Conservation (phyloP, 495 filamentous ascomycete genomes). For the Barbatosphaeria neglecta region DNA sequence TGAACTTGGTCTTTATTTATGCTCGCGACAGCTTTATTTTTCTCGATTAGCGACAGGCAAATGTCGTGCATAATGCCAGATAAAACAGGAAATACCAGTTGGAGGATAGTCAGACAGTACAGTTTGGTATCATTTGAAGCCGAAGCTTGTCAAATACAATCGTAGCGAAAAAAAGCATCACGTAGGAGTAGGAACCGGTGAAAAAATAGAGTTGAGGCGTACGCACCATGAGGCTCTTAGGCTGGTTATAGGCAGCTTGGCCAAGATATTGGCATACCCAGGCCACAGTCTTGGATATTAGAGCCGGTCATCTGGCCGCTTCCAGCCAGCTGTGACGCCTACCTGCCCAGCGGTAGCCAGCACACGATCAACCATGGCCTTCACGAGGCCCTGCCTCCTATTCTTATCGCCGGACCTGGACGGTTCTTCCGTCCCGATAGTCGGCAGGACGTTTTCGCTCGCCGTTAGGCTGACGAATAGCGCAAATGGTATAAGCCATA, state of each 20-base stretch:
- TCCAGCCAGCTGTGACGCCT: slow-evolving; percentile 57
- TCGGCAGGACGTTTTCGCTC: slow-evolving; percentile 87
- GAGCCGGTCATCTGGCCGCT: slow-evolving; percentile 30
- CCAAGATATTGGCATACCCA: too few species aligned
- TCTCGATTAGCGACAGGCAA: too few species aligned
- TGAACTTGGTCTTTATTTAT: too few species aligned
- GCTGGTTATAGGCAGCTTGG: too few species aligned
- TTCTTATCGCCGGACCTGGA: slow-evolving; percentile 32
- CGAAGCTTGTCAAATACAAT: not conserved
- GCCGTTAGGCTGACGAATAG: slow-evolving; percentile 89
- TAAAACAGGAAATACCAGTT: not conserved
- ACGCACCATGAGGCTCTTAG: not conserved
- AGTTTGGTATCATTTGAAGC: not conserved
- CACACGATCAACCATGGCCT: slow-evolving; percentile 71
- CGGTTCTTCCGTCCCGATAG: slow-evolving; percentile 48
- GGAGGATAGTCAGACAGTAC: not conserved
- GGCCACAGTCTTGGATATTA: too few species aligned
- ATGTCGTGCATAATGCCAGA: too few species aligned
- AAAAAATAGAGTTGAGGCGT: not conserved
- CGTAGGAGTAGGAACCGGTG: not conserved
- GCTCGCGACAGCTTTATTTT: too few species aligned
- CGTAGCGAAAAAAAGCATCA: not conserved
- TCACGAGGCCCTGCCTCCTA: slow-evolving; percentile 72
- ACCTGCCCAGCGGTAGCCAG: slow-evolving; percentile 63
- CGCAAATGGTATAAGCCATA: slow-evolving; percentile 93